Evolutionary conservation across 345 rosid species (phyloP), one percentile per base, ranked within the genome.

Genomic region (Euphorbia tirucalli): DNA sequence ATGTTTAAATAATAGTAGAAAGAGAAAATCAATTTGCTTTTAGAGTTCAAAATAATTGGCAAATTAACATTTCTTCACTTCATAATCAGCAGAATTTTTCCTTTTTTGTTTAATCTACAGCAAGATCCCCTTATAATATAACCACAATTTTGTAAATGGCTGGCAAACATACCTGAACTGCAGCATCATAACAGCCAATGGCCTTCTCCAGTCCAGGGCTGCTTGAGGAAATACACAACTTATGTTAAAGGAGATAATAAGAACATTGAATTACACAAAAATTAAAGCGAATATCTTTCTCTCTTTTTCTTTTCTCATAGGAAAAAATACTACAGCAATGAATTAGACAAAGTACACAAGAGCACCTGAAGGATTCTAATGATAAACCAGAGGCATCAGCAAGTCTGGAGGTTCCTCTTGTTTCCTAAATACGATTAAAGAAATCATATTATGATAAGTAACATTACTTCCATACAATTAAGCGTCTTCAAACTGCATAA

Each of bases 101-200:
- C n/a, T n/a, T n/a, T n/a, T n/a, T n/a, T n/a, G n/a, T n/a, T n/a
- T n/a, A 30, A 60, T 18, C 25, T 39, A 32, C 21, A 61, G 25
- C 49, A 63, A 37, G 28, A 37, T 37, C 49, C 37, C 16, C 44
- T 35, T 2, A 37, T 18, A 15, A 16, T 4, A 21, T 25, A 35
- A 35, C 54, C 6, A 52, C 27, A 56, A 5, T 2, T 56, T 21
- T 21, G 1, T n/a, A 7, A 13, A 69, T 30, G 21, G 19, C 28
- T 7, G 24, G 28, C 19, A 52, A 28, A 39, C 54, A 46, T 61
- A 85, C 98, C 93, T 92, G 98, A 72, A 92, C 92, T 0, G 93
- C 86, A 15, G 86, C 82, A 68, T 86, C 87, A 46, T 88, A 90
- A 74, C 89, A 94, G 71, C 92, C 96, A 71, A 94, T 89, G 24